Base-by-base conservation (phyloP, 1,284 basidiomycete species). In the Exsudoporus floridanus region DNA sequence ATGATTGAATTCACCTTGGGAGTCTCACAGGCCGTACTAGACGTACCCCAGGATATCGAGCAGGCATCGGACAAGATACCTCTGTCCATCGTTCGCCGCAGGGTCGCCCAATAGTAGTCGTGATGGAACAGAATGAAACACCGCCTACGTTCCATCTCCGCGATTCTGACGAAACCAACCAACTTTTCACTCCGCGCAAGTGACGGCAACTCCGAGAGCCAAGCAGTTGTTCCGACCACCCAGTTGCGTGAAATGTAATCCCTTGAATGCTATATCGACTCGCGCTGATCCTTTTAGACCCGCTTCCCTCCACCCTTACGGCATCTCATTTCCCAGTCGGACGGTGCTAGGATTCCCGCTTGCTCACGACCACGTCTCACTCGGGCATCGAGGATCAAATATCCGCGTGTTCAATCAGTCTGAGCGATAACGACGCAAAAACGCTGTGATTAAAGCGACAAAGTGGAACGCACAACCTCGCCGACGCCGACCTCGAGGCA, bases 11-110 rank as follows among this genome's bases (percentile, higher is more conserved):
- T 57, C 55, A 78, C 83, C 77, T 84, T 84, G 78, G n/a, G n/a
- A n/a, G n/a, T n/a, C n/a, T n/a, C n/a, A n/a, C n/a, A n/a, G n/a
- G n/a, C n/a, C n/a, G n/a, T n/a, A n/a, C n/a, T n/a, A n/a, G n/a
- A n/a, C n/a, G n/a, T n/a, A n/a, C n/a, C n/a, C n/a, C 23, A 23
- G 23, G 54, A 81, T 75, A 39, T 70, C 70, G 9, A 82, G 65
- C 4, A 25, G 25, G 78, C 70, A 52, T 82, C 78, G 49, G 70
- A 75, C 12, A 81, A 57, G 50, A 81, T 77, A 55, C 79, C 78
- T 60, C 39, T 70, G 63, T 44, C 34, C 34, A 21, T 38, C 50
- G 12, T 30, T 56, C 49, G 39, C 23, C 35, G 7, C 18, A 27
- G 34, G 21, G 27, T 6, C 44, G 27, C 8, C 21, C 23, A 23